phyloP scores from a whole-genome alignment of 192 early-diverging fungal genomes.

The Coemansia sp. region DNA sequence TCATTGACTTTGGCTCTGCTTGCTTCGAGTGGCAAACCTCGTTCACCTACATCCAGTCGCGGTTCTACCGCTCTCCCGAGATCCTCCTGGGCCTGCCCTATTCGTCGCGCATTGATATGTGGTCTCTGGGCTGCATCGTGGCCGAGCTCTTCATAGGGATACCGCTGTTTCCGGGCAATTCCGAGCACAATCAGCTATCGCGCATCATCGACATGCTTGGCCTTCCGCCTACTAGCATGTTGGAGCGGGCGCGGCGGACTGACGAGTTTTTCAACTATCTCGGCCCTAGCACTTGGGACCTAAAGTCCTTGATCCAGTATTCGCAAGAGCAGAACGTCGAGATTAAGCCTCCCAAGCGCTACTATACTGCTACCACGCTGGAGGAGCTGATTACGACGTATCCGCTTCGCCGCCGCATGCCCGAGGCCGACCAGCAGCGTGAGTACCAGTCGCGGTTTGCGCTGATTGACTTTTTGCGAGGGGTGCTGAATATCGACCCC shows the following conservation, averaged over 20 bases:
- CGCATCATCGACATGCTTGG: conserved; percentile 95
- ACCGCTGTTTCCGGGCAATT: conserved; percentile 92
- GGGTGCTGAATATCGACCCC: conserved; percentile 88
- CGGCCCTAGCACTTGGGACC: conserved; percentile 55
- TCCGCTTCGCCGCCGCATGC: conserved; percentile 68
- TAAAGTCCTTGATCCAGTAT: conserved; percentile 84
- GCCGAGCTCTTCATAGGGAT: conserved; percentile 94
- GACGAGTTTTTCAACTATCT: conserved; percentile 81
- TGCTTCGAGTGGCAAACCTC: conserved; percentile 93
- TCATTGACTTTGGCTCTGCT: conserved; percentile 99
- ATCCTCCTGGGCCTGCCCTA: conserved; percentile 93
- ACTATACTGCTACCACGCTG: conserved; percentile 83
- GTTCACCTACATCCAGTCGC: conserved; percentile 97
- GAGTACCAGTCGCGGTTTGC: conserved; percentile 60
- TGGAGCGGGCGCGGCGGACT: conserved; percentile 88
- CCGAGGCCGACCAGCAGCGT: conserved; percentile 41
- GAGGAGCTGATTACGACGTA: conserved; percentile 85
- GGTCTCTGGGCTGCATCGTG: conserved; percentile 98
- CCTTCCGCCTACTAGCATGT: conserved; percentile 85
- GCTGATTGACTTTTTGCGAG: conserved; percentile 90
- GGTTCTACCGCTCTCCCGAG: conserved; percentile 96
- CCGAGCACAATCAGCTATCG: conserved; percentile 93
- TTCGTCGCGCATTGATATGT: conserved; percentile 94
- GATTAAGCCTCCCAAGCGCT: conserved; percentile 91
- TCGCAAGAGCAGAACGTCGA: conserved; percentile 71